Conservation (phyloP, 2,329 filamentous ascomycete genomes). For the Coniochaeta pulveracea region DNA sequence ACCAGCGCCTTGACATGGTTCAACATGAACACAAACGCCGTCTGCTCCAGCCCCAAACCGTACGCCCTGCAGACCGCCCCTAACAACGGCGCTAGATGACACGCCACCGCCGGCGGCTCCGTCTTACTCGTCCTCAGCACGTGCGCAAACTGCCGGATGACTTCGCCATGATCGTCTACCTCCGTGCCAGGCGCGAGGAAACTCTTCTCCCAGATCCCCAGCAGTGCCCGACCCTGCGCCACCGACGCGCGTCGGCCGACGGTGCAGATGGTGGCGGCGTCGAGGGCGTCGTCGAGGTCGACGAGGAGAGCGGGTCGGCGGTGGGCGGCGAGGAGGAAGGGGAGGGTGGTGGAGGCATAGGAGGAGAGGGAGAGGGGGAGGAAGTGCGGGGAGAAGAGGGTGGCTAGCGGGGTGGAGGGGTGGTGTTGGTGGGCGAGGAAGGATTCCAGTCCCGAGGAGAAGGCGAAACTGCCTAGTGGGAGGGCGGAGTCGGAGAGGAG, state of each 20-base stretch:
- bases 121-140: slow-evolving; percentile 14
- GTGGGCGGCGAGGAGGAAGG: slow-evolving; percentile 62
- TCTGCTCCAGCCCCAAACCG: slow-evolving; percentile 46
- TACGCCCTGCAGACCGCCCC: slow-evolving; percentile 55
- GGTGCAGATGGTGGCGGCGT: slow-evolving; percentile 68
- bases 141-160: slow-evolving; percentile 24
- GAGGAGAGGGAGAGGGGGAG: slow-evolving; percentile 59
- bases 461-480: slow-evolving; percentile 77
- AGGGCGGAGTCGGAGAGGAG: slow-evolving; percentile 73
- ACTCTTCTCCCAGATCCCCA: slow-evolving; percentile 66
- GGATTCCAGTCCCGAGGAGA: slow-evolving; percentile 73
- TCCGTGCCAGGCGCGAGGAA: slow-evolving; percentile 24
- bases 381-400: slow-evolving; percentile 50
- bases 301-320: slow-evolving; percentile 37
- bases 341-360: slow-evolving; percentile 60
- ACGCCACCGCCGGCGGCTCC: slow-evolving; percentile 33
- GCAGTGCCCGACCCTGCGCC: slow-evolving; percentile 63
- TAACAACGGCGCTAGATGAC: slow-evolving; percentile 61
- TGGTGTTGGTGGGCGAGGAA: slow-evolving; percentile 55
- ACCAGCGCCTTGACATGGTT: slow-evolving; percentile 66
- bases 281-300: slow-evolving; percentile 61
- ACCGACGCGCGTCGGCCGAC: slow-evolving; percentile 66
- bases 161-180: slow-evolving; percentile 18
- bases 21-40: slow-evolving; percentile 66
- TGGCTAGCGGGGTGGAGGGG: slow-evolving; percentile 17